Evolutionary conservation across 345 rosid genomes (phyloP).

Genomic region (Citrus medica): DNA sequence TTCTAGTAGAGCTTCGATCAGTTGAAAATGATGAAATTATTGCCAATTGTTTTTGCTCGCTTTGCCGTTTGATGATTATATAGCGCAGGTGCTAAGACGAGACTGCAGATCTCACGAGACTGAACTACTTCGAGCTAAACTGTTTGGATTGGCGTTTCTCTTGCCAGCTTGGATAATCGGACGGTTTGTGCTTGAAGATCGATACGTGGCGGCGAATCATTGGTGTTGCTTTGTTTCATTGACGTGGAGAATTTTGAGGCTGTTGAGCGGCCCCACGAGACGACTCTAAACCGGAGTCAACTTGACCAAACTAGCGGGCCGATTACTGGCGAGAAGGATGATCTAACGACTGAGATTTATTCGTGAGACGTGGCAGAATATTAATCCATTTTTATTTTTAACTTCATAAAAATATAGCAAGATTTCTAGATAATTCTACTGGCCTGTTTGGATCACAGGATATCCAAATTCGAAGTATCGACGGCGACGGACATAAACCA

Average conservation of each 20-base stretch:
- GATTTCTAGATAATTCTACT: not conserved
- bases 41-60: not conserved
- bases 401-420: slow-evolving; percentile 6
- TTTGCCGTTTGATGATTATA: not conserved
- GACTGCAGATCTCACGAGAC: slow-evolving; percentile 5
- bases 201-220: slow-evolving; percentile 38
- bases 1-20: slow-evolving; percentile 27
- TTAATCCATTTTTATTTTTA: slow-evolving; percentile 9
- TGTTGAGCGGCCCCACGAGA: slow-evolving; percentile 21
- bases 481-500: not conserved
- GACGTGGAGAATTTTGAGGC: slow-evolving; percentile 46
- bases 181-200: not conserved
- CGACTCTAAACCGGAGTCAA: slow-evolving; percentile 10
- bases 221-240: slow-evolving; percentile 16
- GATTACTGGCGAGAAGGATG: slow-evolving; percentile 8
- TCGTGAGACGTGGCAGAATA: slow-evolving; percentile 19
- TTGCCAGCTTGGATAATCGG: slow-evolving; percentile 45
- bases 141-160: slow-evolving; percentile 7
- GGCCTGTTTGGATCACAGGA: not conserved
- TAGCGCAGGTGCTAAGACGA: slow-evolving; percentile 6
- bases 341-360: slow-evolving; percentile 8
- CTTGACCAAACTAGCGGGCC: slow-evolving; percentile 16
- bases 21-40: not conserved
- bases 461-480: not conserved
- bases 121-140: not conserved